Conservation (phyloP, 2,329 filamentous ascomycete species). For the Fusarium sororula region DNA sequence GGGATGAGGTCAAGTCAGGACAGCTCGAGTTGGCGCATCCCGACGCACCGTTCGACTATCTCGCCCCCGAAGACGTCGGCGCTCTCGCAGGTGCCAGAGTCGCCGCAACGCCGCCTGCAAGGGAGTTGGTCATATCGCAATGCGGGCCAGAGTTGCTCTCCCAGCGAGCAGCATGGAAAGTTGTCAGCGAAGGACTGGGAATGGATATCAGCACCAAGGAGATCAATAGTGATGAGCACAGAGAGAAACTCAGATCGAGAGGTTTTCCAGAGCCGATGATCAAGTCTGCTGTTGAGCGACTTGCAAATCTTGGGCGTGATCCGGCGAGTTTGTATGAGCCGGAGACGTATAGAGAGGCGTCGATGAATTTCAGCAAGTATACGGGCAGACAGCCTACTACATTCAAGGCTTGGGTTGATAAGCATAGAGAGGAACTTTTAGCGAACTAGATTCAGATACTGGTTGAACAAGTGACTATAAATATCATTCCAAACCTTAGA, state of each 20-base stretch:
- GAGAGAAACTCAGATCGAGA: not conserved
- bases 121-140: not conserved
- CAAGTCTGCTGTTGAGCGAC: not conserved
- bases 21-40: not conserved
- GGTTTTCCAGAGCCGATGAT: not conserved
- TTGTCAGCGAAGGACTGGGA: not conserved
- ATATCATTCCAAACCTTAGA: not conserved
- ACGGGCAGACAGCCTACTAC: slow-evolving; percentile 8
- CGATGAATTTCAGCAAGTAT: slow-evolving; percentile 7
- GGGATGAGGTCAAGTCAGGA: not conserved
- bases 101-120: rapidly evolving
- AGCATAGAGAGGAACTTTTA: slow-evolving; percentile 4
- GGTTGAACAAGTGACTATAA: not conserved
- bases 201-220: not conserved
- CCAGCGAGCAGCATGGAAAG: not conserved
- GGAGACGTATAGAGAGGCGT: not conserved
- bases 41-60: slow-evolving; percentile 5
- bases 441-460: not conserved
- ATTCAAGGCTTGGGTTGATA: not conserved
- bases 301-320: not conserved
- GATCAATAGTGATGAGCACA: not conserved
- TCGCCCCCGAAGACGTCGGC: slow-evolving; percentile 19
- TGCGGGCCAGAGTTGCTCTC: slow-evolving; percentile 10
- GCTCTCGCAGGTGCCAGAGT: slow-evolving; percentile 1
- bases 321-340: not conserved